Evolutionary conservation across 495 filamentous ascomycete species (phyloP).

Genomic region (Pyronema domesticum): DNA sequence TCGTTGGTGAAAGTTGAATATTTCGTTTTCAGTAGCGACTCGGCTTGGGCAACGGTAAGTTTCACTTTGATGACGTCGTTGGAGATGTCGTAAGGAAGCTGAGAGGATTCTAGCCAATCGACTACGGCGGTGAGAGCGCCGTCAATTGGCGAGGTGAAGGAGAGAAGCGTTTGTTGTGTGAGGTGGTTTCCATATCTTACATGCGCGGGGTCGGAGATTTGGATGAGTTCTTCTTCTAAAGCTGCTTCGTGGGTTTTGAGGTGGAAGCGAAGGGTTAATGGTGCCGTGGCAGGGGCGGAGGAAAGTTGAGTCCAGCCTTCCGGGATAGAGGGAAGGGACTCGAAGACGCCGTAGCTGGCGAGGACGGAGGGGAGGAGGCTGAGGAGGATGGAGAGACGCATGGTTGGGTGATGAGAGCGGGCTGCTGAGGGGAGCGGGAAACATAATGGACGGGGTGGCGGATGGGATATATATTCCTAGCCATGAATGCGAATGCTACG

Average conservation of each 20-base stretch:
- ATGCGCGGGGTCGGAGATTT: slow-evolving; percentile 45
- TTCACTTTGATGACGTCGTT: slow-evolving; percentile 42
- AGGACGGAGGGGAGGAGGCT: not conserved
- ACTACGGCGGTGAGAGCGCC: slow-evolving; percentile 29
- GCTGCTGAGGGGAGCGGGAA: too few relatives aligned
- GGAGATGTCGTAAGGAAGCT: slow-evolving; percentile 31
- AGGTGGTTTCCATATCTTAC: slow-evolving; percentile 46
- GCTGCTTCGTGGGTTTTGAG: slow-evolving; percentile 24
- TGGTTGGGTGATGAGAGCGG: not conserved
- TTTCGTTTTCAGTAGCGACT: slow-evolving; percentile 36
- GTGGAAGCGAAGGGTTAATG: slow-evolving; percentile 37
- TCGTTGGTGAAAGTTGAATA: slow-evolving; percentile 31
- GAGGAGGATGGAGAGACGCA: not conserved
- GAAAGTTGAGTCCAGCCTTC: slow-evolving; percentile 31
- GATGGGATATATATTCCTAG: too few relatives aligned
- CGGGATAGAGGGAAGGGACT: slow-evolving; percentile 7
- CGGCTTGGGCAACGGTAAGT: slow-evolving; percentile 33
- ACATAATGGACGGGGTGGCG: too few relatives aligned
- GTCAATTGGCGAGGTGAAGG: slow-evolving; percentile 29
- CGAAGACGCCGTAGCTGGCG: not conserved
- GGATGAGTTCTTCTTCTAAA: slow-evolving; percentile 43
- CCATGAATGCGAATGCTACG: too few relatives aligned
- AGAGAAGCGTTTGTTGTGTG: slow-evolving; percentile 36
- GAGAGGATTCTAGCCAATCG: slow-evolving; percentile 34
- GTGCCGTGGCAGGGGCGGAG: slow-evolving; percentile 23